Percentiles rank a stretch among this genome's conserved stretches.
phyloP scores from a whole-genome alignment of 2,329 filamentous ascomycete species.

The Ophiostoma quercus region DNA sequence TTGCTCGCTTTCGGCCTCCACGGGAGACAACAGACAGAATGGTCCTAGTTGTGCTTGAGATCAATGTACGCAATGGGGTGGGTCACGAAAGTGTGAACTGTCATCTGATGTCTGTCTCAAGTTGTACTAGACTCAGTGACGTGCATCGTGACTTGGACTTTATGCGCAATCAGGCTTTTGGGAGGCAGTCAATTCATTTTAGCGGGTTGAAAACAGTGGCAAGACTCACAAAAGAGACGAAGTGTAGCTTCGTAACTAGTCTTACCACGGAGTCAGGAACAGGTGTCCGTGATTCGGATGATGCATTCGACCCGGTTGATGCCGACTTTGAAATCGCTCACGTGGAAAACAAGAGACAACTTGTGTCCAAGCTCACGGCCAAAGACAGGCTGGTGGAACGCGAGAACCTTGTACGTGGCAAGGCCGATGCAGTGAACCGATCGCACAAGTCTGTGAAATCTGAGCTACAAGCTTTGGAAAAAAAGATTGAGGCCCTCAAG shows the following conservation, averaged over 20 bases:
- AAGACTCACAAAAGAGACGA: background rate
- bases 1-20: background rate
- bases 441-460: too few species aligned
- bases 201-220: background rate
- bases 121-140: background rate
- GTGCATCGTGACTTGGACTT: background rate
- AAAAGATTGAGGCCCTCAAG: too few species aligned
- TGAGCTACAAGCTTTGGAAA: too few species aligned
- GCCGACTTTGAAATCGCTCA: background rate
- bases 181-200: background rate
- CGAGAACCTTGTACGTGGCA: too few species aligned
- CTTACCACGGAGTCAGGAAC: background rate
- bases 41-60: background rate
- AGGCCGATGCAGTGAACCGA: too few species aligned
- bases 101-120: background rate
- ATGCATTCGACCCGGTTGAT: background rate
- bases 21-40: background rate
- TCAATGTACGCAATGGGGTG: background rate
- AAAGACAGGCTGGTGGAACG: background rate
- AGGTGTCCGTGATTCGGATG: too few species aligned
- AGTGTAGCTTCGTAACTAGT: background rate
- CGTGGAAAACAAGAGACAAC: background rate
- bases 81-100: background rate
- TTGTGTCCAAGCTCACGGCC: background rate
- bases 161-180: background rate